Evolutionary conservation across 2,329 filamentous ascomycete genomes (phyloP), one percentile per base, ranked within the genome.

Genomic region (Lecanicillium sp.): DNA sequence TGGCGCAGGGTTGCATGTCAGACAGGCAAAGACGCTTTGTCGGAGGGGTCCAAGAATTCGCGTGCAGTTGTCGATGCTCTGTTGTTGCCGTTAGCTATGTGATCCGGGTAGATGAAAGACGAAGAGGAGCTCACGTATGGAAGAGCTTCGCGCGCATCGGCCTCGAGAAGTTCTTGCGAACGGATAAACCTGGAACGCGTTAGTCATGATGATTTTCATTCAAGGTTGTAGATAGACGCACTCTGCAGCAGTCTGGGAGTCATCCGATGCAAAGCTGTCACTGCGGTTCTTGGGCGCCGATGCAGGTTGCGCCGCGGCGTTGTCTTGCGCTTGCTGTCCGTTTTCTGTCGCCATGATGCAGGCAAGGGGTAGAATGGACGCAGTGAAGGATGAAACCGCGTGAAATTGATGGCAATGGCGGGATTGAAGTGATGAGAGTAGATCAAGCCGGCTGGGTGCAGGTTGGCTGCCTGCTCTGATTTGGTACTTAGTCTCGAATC

Each of bases 1-100:
- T 1, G 88, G 84, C 8, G 85, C 77, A 8, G 92, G 88, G 45
- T 88, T 94, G 68, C 92, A 98, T 10, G 90, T 97, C 33, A 97
- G 64, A 51, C 92, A 98, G 31, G 92, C 87, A 53, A 94, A 98
- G 15, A 97, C 76, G 33, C 74, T 84, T 60, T 98, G 92, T 38
- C 88, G 83, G 13, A 98, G 70, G 7, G 88, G 74, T 0, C 92
- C 92, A 19, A 97, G 79, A n/a, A 83, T 79, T 49, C 88, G 83
- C 34, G 92, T 97, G 64, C 92, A 98, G 33, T 81, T 81, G 51
- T 95, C 87, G 57, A 97, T 96, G 63, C 92, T 89, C 86, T 94
- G 48, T n/a, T 31, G 40, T n/a, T 6, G 11, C 18, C 30, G 42
- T 55, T 39, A 56, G 47, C 37, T 12, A 19, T n/a, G 8, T 17